Base-by-base conservation (phyloP, 2,329 filamentous ascomycete species). In the Myriosclerotinia duriaeana region DNA sequence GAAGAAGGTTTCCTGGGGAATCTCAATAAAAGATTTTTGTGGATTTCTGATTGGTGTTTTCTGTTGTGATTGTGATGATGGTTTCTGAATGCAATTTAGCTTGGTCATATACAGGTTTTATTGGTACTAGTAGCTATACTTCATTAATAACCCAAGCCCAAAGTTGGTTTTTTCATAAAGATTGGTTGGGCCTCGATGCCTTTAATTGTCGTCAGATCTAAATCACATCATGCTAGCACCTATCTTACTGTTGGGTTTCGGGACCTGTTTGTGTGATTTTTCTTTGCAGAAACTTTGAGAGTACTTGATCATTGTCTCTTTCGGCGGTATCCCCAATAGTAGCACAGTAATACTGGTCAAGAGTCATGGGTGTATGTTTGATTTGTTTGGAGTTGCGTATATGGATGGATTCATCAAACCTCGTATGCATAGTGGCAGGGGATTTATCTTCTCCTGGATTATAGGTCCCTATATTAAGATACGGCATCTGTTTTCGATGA, bases 271-370 rank as follows among this genome's bases (percentile, higher is more conserved):
- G 26, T 8, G 20, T 12, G 36, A 14, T 58, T 58, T 8, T 22
- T n/a, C n/a, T n/a, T 30, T 58, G n/a, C 15, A 44, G 20, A 11
- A 42, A 58, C 11, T 44, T 44, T 12, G 38, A 58, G 15, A 58
- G 26, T 7, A 58, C 38, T 30, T 58, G 55, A n/a, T 58, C 55
- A n/a, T 58, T 58, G 22, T 44, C 55, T 58, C 55, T 58, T 8
- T 2, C 12, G 15, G 38, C 30, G 20, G 55, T 58, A 44, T 58
- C 38, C 4, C 7, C 5, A 2, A 58, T 58, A 1, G 38, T 44
- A 12, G 38, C 38, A 9, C 44, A 40, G 40, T 58, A 58, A 58
- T 58, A 44, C 14, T 58, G 55, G 3, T 58, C 22, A 5, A 44
- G 55, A 44, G 55, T 58, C 9, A 58, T 44, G 11, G 55, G 22